A percentile compares a stretch with the other conserved stretches of the same genome.
These are phyloP conservation scores for Phytophthora pluvialis DNA, from an alignment of 352 stramenopile genomes.

Conservation along the genomic window DNA sequence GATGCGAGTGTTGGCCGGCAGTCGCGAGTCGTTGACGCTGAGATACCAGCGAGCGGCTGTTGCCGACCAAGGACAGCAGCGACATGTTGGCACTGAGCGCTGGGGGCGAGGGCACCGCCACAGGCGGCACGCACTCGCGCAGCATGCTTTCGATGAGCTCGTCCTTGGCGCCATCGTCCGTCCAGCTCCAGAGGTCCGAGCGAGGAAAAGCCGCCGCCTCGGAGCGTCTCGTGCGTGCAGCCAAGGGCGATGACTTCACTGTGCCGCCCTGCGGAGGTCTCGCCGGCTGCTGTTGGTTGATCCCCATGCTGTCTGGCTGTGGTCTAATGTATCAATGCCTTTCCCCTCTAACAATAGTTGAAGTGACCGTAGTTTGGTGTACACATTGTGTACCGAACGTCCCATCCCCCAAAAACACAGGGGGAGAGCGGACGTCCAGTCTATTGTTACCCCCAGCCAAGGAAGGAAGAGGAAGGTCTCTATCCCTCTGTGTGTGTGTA, in stretches of 20 bases:
- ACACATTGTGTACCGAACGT: conserved; percentile 9
- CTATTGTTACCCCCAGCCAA: conserved; percentile 27
- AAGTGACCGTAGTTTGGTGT: conserved; percentile 24
- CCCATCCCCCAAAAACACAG: conserved; percentile 14
- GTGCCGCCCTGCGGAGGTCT: conserved; percentile 1
- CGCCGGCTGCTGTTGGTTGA: conserved; percentile 21
- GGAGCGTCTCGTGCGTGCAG: conserved; percentile 27
- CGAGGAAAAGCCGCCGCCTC: conserved; percentile 49
- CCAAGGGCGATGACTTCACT: conserved; percentile 17
- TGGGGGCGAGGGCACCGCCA: conserved; percentile 19
- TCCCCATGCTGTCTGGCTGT: conserved; percentile 13
- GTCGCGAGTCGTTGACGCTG: conserved; percentile 21
- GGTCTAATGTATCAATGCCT: not conserved
- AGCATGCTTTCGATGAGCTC: conserved; percentile 67
- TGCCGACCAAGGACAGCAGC: conserved; percentile 4
- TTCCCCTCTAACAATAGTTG: conserved; percentile 26
- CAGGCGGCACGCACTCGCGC: conserved; percentile 47
- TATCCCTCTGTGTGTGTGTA: not conserved
- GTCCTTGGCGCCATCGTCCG: conserved; percentile 33
- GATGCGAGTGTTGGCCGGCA: conserved; percentile 12
- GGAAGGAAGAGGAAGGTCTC: conserved; percentile 7
- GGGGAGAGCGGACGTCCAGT: conserved; percentile 25
- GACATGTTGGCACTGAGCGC: conserved; percentile 8
- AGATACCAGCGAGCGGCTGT: conserved; percentile 18
- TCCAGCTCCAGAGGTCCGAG: conserved; percentile 67